phyloP scores from a whole-genome alignment of 1,284 basidiomycete species.

The Takashimella tepidaria region DNA sequence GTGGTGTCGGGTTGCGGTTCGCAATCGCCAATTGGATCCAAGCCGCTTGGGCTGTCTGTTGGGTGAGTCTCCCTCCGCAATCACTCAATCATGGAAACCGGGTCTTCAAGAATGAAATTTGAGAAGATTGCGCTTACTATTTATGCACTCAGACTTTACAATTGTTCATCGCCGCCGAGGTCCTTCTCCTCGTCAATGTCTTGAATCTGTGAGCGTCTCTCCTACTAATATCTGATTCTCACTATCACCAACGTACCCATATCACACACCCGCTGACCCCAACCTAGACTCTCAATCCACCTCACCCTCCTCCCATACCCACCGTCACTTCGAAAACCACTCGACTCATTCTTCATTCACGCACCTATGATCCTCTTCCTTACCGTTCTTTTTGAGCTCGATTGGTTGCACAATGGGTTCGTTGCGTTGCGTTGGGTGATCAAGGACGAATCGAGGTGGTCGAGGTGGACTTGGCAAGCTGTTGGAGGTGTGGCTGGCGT shows the following conservation, averaged over 20 bases:
- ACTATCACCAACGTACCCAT: no score
- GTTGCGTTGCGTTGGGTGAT: slow-evolving; percentile 50
- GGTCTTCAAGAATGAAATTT: no score
- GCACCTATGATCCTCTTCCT: slow-evolving; percentile 51
- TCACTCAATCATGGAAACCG: neutral
- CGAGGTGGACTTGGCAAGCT: slow-evolving; percentile 41
- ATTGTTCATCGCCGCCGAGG: slow-evolving; percentile 42
- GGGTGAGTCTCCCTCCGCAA: slow-evolving; percentile 57
- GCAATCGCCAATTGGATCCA: slow-evolving; percentile 76
- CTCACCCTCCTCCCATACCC: slow-evolving; percentile 42
- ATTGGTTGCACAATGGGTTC: slow-evolving; percentile 51
- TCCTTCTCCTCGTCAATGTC: slow-evolving; percentile 41
- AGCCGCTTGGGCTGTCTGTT: slow-evolving; percentile 75
- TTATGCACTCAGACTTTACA: slow-evolving; percentile 44
- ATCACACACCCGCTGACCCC: neutral
- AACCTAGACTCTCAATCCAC: slow-evolving; percentile 40
- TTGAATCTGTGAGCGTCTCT: slow-evolving; percentile 39
- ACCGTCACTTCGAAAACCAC: slow-evolving; percentile 43
- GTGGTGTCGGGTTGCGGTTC: slow-evolving; percentile 70
- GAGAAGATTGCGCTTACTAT: no score
- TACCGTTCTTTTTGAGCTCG: slow-evolving; percentile 50
- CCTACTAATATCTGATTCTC: neutral
- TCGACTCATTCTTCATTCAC: slow-evolving; percentile 53
- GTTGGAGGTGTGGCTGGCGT: slow-evolving; percentile 31
- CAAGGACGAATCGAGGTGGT: slow-evolving; percentile 28